Base-by-base conservation (phyloP, 2,329 filamentous ascomycete genomes). In the Fusarium palustre region DNA sequence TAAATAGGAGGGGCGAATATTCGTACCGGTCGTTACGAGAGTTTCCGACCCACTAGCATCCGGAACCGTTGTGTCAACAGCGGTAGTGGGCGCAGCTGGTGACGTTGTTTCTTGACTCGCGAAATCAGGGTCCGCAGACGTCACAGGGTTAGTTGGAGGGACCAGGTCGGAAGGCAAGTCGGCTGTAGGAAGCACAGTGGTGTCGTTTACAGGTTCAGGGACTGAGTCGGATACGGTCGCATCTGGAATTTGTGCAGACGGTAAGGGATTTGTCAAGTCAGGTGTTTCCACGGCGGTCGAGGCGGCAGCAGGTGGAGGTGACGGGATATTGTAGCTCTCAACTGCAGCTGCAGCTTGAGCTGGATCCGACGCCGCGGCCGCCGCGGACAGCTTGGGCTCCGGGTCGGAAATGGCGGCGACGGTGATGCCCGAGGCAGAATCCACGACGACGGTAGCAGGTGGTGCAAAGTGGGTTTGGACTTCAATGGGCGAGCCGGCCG, bases 401-500 rank as follows among this genome's bases (percentile, higher is more conserved):
- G 71, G 72, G 59, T 71, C 59, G 30, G 79, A 74, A 68, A 76
- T 76, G 60, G 75, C 73, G 64, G 75, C 73, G 65, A 79, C 70
- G 58, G 81, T 81, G 55, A 78, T 74, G 69, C 77, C 80, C 39
- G 80, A 78, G 57, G 72, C 72, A 48, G 77, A 69, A 70, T 78
- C 76, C 65, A 79, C 71, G 64, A 81, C 72, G 57, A 79, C 75
- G 57, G 82, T 82, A 70, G 78, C 76, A 38, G 81, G 75, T 46
- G 79, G 67, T 41, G 79, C 77, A 68, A 74, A 76, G 56, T 82
- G 69, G 33, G 86, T 88, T 60, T 81, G 77, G 24, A 83, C 74
- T 53, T 80, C 76, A 46, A 86, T 73, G 49, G 82, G 79, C 30
- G 79, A 80, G 64, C 86, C 86, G 45, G 76, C 74, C 46, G 78